Conservation (phyloP, 441 rosid genomes). For the Adansonia grandidieri region DNA sequence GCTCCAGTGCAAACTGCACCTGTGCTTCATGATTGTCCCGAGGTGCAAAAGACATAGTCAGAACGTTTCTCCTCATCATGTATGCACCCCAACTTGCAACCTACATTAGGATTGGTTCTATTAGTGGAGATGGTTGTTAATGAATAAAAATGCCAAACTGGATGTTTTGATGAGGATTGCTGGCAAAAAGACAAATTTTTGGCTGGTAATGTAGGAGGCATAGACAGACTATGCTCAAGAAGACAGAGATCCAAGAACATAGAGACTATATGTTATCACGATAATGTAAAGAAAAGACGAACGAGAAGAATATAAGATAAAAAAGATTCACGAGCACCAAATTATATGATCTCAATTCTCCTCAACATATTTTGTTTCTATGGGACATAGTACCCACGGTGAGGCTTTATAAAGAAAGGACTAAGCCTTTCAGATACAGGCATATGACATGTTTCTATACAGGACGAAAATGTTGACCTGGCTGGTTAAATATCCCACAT, state of each 20-base stretch:
- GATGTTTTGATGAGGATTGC: neutral
- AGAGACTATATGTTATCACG: neutral
- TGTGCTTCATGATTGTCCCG: slow-evolving; percentile 74
- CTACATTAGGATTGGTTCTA: slow-evolving; percentile 32
- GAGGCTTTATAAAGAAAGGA: slow-evolving; percentile 9
- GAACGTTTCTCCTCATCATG: slow-evolving; percentile 60
- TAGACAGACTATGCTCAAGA: no score
- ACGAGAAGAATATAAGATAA: neutral
- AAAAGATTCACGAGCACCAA: neutral
- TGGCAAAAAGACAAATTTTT: neutral
- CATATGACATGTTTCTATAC: neutral
- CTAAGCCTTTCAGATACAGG: neutral
- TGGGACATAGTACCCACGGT: neutral
- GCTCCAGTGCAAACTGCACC: slow-evolving; percentile 73
- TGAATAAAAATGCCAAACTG: slow-evolving; percentile 1
- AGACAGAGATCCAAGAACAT: neutral
- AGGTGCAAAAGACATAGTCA: slow-evolving; percentile 75
- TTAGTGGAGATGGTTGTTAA: slow-evolving; percentile 1
- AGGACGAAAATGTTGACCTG: neutral
- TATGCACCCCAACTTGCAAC: slow-evolving; percentile 86
- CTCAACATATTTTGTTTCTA: neutral
- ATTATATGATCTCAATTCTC: neutral
- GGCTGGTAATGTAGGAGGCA: no score
- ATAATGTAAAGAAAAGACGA: neutral
- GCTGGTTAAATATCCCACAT: neutral